Base-by-base conservation (phyloP, 2,329 filamentous ascomycete genomes). In the Dothistroma pini region DNA sequence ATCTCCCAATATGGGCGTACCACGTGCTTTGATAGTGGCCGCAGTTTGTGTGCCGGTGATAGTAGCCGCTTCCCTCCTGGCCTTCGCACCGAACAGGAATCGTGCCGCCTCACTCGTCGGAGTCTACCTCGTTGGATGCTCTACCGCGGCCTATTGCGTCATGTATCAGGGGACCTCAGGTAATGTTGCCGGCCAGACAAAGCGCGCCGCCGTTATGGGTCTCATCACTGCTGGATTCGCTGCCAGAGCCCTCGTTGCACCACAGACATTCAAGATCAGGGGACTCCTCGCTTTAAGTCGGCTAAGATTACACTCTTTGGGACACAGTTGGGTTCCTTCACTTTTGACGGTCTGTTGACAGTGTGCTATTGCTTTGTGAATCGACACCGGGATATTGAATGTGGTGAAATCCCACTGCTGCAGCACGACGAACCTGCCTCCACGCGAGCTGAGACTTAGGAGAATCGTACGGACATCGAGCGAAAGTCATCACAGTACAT, bases 111-210 rank as follows among this genome's bases (percentile, higher is more conserved):
- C 44, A 12, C 63, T 75, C 19, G 66, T 68, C 6, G 74, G 72
- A 1, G 69, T 72, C 53, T 75, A 74, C 50, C 62, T 75, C 10
- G 66, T 72, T 35, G 71, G 73, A 38, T 60, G 67, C 19, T 70
- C 72, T 48, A 69, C 72, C 1, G 71, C 73, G 2, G 65, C 70
- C 4, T 58, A 75, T 19, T 67, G 71, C 9, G 59, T 76, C 10
- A 60, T 76, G 29, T 76, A 73, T 56, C 69, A 68, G 38, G 74
- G 73, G 64, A 54, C 67, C 0, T 64, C 65, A 3, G 63, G 65
- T n/a, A 73, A 67, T 41, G 85, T 90, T 51, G 83, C 84, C 22
- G 75, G 74, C 2, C 72, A 75, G 31, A 76, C 75, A 4, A 77
- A 77, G 63, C 74, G 73, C 49, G 68, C 74, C 22, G 71, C 71